phyloP scores from a whole-genome alignment of 139 green algal genomes.

The Chlamydomonas schloesseri region DNA sequence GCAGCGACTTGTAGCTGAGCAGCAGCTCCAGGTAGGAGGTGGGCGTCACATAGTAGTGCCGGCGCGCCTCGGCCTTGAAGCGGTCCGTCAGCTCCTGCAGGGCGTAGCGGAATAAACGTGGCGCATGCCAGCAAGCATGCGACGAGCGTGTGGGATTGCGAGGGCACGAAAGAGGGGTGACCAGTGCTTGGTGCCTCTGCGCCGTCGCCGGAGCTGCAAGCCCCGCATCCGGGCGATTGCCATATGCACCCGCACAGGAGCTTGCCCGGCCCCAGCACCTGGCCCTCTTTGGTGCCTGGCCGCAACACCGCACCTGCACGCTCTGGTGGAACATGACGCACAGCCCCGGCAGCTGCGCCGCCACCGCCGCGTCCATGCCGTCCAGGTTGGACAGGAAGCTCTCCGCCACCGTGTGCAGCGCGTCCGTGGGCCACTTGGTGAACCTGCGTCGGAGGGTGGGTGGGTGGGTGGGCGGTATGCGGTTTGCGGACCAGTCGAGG shows the following conservation, averaged over 20 bases:
- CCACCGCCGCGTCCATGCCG: slow-evolving; percentile 50
- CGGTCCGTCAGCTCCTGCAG: slow-evolving; percentile 38
- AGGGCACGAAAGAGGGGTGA: too few relatives aligned
- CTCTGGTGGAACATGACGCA: slow-evolving; percentile 82
- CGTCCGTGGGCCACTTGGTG: slow-evolving; percentile 67
- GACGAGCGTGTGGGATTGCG: too few relatives aligned
- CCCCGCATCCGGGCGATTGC: too few relatives aligned
- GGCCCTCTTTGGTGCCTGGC: too few relatives aligned
- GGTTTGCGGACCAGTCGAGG: too few relatives aligned
- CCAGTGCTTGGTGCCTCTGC: too few relatives aligned
- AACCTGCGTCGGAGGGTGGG: slow-evolving; percentile 62
- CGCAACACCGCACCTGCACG: slow-evolving; percentile 33
- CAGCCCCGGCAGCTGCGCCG: slow-evolving; percentile 59
- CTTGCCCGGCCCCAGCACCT: too few relatives aligned
- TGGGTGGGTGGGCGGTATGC: too few relatives aligned
- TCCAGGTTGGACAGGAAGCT: slow-evolving; percentile 62
- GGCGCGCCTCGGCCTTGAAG: slow-evolving; percentile 70
- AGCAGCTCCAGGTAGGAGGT: slow-evolving; percentile 88
- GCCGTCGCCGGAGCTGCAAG: too few relatives aligned
- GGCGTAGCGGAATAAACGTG: too few relatives aligned
- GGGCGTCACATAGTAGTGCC: slow-evolving; percentile 86
- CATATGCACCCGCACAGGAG: too few relatives aligned
- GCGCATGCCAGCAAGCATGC: too few relatives aligned
- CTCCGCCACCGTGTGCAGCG: slow-evolving; percentile 62
- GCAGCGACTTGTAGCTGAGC: slow-evolving; percentile 74